A percentile compares a stretch with the other conserved stretches of the same genome.
Conservation (phyloP, 2,329 filamentous ascomycete genomes). For the Penicillium digitatum region DNA sequence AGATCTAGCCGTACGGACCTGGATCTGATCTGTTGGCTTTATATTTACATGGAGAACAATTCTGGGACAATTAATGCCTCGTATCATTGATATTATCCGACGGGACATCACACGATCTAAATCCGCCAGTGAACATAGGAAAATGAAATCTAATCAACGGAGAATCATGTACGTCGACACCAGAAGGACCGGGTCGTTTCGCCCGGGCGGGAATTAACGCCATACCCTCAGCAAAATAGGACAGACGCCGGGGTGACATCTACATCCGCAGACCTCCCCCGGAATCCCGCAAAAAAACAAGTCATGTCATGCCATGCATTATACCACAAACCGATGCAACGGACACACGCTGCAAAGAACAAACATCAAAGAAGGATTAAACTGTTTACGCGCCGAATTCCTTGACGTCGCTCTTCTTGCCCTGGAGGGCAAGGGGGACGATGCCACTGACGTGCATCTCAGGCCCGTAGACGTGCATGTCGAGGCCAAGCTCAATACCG, state of each 20-base stretch:
- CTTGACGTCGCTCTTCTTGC: conserved; percentile 59
- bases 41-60: background rate
- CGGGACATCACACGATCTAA: conserved; percentile 25
- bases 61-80: conserved; percentile 12
- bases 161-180: conserved; percentile 27
- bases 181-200: conserved; percentile 25
- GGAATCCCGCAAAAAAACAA: conserved; percentile 23
- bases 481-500: conserved; percentile 85
- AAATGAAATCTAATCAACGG: conserved; percentile 27
- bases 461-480: conserved; percentile 86
- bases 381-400: conserved; percentile 51
- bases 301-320: conserved; percentile 41
- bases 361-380: conserved; percentile 25
- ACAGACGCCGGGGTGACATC: conserved; percentile 18
- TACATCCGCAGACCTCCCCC: conserved; percentile 9
- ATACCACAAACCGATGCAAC: conserved; percentile 34
- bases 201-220: conserved; percentile 27
- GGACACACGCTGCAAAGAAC: conserved; percentile 27
- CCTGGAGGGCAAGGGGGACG: conserved; percentile 77
- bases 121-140: conserved; percentile 24
- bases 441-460: conserved; percentile 92
- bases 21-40: background rate
- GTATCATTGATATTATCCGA: conserved; percentile 30
- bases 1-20: too few relatives aligned
- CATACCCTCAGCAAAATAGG: conserved; percentile 31